Base-by-base conservation (phyloP, 148 eudicot genomes). In the Rhododendron kiyosumense region DNA sequence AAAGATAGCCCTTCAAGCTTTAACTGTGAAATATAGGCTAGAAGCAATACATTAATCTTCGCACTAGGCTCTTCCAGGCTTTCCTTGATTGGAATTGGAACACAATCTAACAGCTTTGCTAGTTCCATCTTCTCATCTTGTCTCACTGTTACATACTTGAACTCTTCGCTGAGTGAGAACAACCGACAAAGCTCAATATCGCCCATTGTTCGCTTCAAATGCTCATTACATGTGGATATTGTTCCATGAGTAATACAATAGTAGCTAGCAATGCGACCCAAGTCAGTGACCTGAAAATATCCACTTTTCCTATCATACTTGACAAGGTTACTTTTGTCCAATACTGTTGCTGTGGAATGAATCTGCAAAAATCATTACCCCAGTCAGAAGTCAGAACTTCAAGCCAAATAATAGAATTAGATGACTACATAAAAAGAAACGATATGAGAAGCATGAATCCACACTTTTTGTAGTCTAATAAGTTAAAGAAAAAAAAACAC, bases 121-220 rank as follows among this genome's bases (percentile, higher is more conserved):
- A 95, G 88, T 88, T 95, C 98, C 93, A 95, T 91, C 87, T 95
- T 95, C 90, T 95, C 98, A 86, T 95, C 98, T 90, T 90, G 96
- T 90, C 96, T 89, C 63, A 95, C 98, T 10, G 93, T 92, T 28
- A 95, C 98, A 87, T 93, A 95, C 84, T 93, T 94, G 87, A 95
- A 95, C 85, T 95, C 98, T 89, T 95, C 98, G 82, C 98, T 95
- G 86, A 95, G 96, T 46, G 98, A 94, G 87, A 95, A 95, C 84
- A 95, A 85, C 49, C 94, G 95, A 85, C 98, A 95, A n/a, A 94
- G 96, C 87, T 95, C 96, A 83, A 94, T 95, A 87, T 95, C 98
- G 88, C 96, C 96, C 98, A 94, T 95, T 8, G 95, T 95, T 46
- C 95, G 96, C 88, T 95, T 95, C 92, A 95, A 88, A 89, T 95